phyloP scores from a whole-genome alignment of 768 basidiomycete genomes.

The Tricholoma flavovirens region DNA sequence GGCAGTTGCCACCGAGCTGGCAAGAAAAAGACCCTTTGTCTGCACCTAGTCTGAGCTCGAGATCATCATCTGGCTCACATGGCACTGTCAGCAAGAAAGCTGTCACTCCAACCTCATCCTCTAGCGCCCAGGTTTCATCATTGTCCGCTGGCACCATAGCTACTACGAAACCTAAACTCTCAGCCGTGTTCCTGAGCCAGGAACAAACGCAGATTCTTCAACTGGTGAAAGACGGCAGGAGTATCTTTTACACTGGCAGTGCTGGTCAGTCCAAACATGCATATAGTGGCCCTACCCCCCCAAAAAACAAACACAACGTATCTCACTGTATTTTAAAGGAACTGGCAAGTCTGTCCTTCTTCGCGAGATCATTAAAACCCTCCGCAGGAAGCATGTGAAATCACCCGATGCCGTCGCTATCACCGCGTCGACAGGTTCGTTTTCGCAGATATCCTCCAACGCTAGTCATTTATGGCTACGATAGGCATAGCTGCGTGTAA shows the following conservation, averaged over 20 bases:
- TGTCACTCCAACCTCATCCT: not conserved
- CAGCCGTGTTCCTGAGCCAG: constrained; percentile 61
- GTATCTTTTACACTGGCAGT: constrained; percentile 94
- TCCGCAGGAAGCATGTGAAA: constrained; percentile 51
- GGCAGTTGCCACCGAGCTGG: constrained; percentile 52
- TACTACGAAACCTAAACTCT: constrained; percentile 23
- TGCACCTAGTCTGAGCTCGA: constrained; percentile 27
- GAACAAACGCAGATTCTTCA: constrained; percentile 84
- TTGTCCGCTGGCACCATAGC: constrained; percentile 7
- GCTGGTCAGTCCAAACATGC: constrained; percentile 55
- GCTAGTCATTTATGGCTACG: not conserved
- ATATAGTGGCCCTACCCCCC: constrained; percentile 4
- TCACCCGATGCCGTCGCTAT: constrained; percentile 76
- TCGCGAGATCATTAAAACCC: constrained; percentile 78
- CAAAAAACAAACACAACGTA: not conserved
- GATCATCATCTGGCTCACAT: constrained; percentile 12
- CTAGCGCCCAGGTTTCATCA: constrained; percentile 12
- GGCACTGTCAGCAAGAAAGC: constrained; percentile 3
- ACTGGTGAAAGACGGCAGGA: constrained; percentile 67
- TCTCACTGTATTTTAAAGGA: constrained; percentile 40
- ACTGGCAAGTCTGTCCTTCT: constrained; percentile 96
- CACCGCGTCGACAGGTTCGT: constrained; percentile 85
- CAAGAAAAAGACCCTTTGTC: constrained; percentile 29
- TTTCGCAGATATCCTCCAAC: not conserved
- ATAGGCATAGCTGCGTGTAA: constrained; percentile 94